phyloP scores from a whole-genome alignment of 257 asterid genomes.

The Euphrasia confusa region DNA sequence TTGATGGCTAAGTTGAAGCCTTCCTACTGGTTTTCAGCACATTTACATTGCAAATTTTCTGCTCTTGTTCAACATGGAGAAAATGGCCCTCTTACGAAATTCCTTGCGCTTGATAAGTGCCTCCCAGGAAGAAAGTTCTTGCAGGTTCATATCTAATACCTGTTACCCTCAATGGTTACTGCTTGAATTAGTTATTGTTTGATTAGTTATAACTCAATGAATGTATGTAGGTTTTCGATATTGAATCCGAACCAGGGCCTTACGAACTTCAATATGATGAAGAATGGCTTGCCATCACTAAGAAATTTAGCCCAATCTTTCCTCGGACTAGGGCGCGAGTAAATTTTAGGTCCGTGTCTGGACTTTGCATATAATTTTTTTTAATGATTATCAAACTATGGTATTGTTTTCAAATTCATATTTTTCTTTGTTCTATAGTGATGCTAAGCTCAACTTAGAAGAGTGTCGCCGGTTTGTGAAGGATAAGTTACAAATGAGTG shows the following conservation, averaged over 20 bases:
- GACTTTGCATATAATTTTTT: slow-evolving; percentile 1
- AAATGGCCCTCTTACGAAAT: slow-evolving; percentile 48
- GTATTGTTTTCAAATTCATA: slow-evolving; percentile 3
- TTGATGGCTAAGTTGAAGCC: slow-evolving; percentile 80
- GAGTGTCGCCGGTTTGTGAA: slow-evolving; percentile 57
- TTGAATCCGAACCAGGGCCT: slow-evolving; percentile 80
- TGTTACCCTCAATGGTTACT: slow-evolving; percentile 15
- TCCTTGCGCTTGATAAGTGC: slow-evolving; percentile 61
- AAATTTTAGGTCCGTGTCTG: slow-evolving; percentile 47
- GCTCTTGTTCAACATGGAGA: slow-evolving; percentile 87
- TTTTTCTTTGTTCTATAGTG: slow-evolving; percentile 37
- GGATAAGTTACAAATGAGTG: slow-evolving; percentile 57
- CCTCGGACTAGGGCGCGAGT: slow-evolving; percentile 53
- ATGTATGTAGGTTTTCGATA: slow-evolving; percentile 56
- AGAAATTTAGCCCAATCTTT: slow-evolving; percentile 59
- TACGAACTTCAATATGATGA: slow-evolving; percentile 80
- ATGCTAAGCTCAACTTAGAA: slow-evolving; percentile 44
- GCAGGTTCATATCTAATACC: slow-evolving; percentile 42
- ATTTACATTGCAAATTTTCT: slow-evolving; percentile 93
- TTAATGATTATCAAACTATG: neutral
- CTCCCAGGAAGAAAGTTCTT: slow-evolving; percentile 56
- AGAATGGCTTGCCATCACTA: slow-evolving; percentile 95
- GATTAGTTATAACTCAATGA: slow-evolving; percentile 18
- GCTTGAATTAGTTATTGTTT: slow-evolving; percentile 19
- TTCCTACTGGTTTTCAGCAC: slow-evolving; percentile 89